Conservation (phyloP, 306 rosid species). For the Prosopis cineraria region DNA sequence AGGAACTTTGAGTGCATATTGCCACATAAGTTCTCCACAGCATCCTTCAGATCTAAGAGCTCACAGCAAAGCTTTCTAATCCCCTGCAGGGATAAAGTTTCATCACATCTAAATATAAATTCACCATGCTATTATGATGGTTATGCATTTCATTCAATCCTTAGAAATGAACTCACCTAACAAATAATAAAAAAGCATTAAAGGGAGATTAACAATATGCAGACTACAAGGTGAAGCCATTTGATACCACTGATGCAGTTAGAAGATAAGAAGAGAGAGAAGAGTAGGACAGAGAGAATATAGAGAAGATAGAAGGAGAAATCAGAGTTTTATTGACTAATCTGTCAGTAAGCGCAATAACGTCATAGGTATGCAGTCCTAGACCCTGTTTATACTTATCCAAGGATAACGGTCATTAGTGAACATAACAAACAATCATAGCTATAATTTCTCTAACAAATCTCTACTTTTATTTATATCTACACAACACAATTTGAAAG, state of each 20-base stretch:
- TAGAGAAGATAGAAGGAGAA: no score
- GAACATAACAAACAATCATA: no score
- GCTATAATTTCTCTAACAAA: no score
- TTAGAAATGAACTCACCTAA: slow-evolving; percentile 21
- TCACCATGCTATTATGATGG: not conserved
- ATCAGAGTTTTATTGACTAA: no score
- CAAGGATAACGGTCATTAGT: no score
- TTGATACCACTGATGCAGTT: no score
- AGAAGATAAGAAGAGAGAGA: no score
- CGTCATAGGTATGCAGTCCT: no score
- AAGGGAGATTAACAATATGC: slow-evolving; percentile 3
- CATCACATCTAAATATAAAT: slow-evolving; percentile 20
- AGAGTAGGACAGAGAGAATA: no score
- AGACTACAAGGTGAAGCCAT: not conserved
- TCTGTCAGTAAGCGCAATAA: no score
- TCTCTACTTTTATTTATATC: no score
- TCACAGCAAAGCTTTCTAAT: slow-evolving; percentile 94
- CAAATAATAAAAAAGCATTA: not conserved
- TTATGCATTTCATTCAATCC: slow-evolving; percentile 7
- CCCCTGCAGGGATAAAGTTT: slow-evolving; percentile 60
- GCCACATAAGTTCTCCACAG: slow-evolving; percentile 94
- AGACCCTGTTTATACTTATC: no score
- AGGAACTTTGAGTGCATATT: slow-evolving; percentile 84
- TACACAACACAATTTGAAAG: not conserved
- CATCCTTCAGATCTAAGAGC: slow-evolving; percentile 91